Conservation (phyloP, 768 basidiomycete species). For the Cystofilobasidium capitatum region DNA sequence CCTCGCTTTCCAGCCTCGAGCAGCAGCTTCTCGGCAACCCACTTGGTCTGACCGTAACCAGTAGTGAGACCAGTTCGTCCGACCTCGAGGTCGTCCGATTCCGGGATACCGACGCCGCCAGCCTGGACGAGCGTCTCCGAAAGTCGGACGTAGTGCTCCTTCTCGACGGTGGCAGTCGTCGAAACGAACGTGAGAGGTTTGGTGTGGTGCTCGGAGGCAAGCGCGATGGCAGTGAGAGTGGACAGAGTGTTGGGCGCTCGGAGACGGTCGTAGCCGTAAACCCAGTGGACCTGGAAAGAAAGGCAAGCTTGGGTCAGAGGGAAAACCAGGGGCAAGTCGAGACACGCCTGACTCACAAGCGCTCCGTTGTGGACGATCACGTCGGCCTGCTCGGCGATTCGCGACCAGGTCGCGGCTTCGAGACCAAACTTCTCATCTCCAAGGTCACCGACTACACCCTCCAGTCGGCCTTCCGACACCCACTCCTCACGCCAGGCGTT, state of each 20-base stretch:
- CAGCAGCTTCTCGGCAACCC: conserved; percentile 92
- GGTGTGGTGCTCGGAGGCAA: conserved; percentile 52
- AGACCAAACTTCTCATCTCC: conserved; percentile 66
- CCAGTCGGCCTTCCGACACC: conserved; percentile 57
- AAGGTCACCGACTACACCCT: conserved; percentile 78
- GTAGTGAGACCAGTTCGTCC: conserved; percentile 64
- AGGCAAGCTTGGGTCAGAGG: neutral
- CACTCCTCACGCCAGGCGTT: conserved; percentile 83
- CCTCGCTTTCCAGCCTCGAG: conserved; percentile 85
- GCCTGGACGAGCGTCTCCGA: conserved; percentile 56
- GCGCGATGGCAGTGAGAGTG: conserved; percentile 70
- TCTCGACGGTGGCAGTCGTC: conserved; percentile 89
- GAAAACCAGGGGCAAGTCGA: neutral
- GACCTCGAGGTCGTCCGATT: conserved; percentile 79
- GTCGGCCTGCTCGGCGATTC: conserved; percentile 62
- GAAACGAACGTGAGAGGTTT: conserved; percentile 86
- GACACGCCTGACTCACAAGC: conserved; percentile 51
- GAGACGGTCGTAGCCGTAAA: conserved; percentile 91
- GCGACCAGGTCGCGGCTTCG: conserved; percentile 53
- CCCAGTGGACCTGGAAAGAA: conserved; percentile 77
- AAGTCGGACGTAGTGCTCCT: conserved; percentile 76
- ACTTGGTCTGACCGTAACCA: conserved; percentile 95
- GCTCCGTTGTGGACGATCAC: conserved; percentile 90
- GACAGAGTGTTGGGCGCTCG: conserved; percentile 86
- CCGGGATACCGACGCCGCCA: conserved; percentile 57